Base-by-base conservation (phyloP, 305 asterid species). In the Fraxinus xanthoxyloides region DNA sequence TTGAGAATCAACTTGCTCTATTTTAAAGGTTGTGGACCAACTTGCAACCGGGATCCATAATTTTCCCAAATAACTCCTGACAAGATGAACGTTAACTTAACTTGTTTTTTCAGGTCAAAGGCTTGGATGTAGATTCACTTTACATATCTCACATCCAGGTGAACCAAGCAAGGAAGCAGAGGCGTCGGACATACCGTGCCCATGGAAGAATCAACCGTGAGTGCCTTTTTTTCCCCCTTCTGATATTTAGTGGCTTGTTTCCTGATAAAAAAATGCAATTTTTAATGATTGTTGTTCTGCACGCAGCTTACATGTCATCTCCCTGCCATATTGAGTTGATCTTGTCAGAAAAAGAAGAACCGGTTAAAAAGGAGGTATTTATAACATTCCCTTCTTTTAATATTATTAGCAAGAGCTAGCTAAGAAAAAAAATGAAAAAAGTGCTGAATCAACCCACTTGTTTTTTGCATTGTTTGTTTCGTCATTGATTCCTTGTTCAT, bases 161-260 rank as follows among this genome's bases (percentile, higher is more conserved):
- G 69, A 93, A 93, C 84, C 97, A 92, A 61, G 97, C 97, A 1
- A 93, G 87, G 56, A 93, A 92, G 84, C 97, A 93, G 83, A 90
- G 97, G 59, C 93, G 97, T 30, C 91, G 97, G 35, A 93, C 97
- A 21, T 93, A 92, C 87, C 94, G 97, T 83, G 97, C 97, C 9
- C 97, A 93, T 46, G 97, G 97, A 79, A 88, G 97, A 85, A 93
- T 93, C 7, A 93, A 93, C 56, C 97, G 96, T 93, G 80, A 0
- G 94, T 77, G 21, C 36, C 38, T 67, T 67, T 23, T 56, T 2
- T 1, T 9, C 5, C 34, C 38, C 38, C 26, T 28, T 30, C 38
- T 1, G 2, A 12, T 28, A 12, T 28, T 28, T 5, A 13, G 36
- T 69, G 38, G 38, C 38, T 10, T 30, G 23, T 13, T 69, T 69